Conservation (phyloP, 176 grass and related monocot species). For the Zea mays region DNA sequence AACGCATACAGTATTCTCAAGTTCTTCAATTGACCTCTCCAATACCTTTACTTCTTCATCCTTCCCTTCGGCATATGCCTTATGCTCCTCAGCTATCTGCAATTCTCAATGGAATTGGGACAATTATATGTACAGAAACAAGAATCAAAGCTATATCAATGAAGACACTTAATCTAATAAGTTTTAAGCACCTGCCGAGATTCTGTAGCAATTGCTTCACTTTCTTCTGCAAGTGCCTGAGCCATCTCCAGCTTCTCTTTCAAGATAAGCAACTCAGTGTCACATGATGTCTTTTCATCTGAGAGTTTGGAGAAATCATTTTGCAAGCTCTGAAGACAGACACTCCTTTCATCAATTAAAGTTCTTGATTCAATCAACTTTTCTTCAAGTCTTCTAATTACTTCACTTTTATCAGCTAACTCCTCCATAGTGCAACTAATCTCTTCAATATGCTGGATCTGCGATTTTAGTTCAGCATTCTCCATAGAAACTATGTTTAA, state of each 20-base stretch:
- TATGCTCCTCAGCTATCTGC: constrained; percentile 78
- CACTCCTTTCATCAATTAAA: constrained; percentile 36
- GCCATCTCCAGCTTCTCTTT: constrained; percentile 79
- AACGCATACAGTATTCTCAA: constrained; percentile 80
- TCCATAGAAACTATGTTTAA: constrained; percentile 49
- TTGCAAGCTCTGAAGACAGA: constrained; percentile 45
- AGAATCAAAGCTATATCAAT: not conserved
- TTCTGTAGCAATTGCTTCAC: constrained; percentile 84
- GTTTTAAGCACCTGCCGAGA: constrained; percentile 64
- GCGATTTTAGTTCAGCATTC: constrained; percentile 65
- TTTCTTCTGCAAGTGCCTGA: constrained; percentile 80
- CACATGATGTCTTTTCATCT: constrained; percentile 52
- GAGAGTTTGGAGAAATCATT: constrained; percentile 50
- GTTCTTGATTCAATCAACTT: constrained; percentile 48
- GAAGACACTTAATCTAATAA: not conserved
- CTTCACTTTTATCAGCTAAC: constrained; percentile 50
- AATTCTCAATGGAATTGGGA: constrained; percentile 21
- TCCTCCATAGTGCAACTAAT: constrained; percentile 51
- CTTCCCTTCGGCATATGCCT: constrained; percentile 72
- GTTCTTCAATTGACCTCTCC: constrained; percentile 76
- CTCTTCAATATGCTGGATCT: constrained; percentile 45
- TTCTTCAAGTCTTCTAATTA: constrained; percentile 55
- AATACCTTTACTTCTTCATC: constrained; percentile 92
- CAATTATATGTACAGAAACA: constrained; percentile 18
- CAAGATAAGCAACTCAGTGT: constrained; percentile 55